Base-by-base conservation (phyloP, 2,329 filamentous ascomycete species). In the Cladophialophora exuberans region DNA sequence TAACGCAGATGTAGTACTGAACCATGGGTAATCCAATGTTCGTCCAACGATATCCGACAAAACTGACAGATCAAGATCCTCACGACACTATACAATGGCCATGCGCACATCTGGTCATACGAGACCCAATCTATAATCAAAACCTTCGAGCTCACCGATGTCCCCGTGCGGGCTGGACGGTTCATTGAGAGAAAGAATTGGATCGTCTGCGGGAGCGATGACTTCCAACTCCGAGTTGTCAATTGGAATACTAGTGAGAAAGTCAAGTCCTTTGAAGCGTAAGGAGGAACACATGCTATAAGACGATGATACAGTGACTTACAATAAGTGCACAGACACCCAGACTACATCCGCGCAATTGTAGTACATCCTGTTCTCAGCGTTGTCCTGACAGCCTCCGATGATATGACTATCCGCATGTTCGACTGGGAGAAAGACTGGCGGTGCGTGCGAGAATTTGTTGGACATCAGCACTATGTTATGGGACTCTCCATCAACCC, bases 191-290 rank as follows among this genome's bases (percentile, higher is more conserved):
- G 94, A 67, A 99, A 99, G 85, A 99, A 97, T 76, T 99, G 94
- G 94, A 95, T 96, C 66, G 90, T 96, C 52, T 94, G 90, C 76
- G 94, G 94, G 69, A 93, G 88, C 64, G 90, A 96, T 77, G 90
- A 96, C 78, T 99, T 95, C 77, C 83, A 87, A 68, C 72, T 88
- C 59, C 88, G 93, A 66, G 89, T 96, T 62, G 96, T 96, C 83
- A 97, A 99, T 79, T 99, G 97, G 83, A 97, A 99, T 78, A 99
- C 94, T 50, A 96, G 90, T 57, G 94, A 99, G 76, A 97, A 97
- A 83, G 61, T 65, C 49, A 65, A 63, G 52, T 63, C 63, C 22
- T 65, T 65, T 51, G 63, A 65, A 54, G 63, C 63, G 56, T 61
- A 53, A 58, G 58, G 46, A 31, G 26, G 9, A 23, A 18, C 11